phyloP scores from a whole-genome alignment of 164 flowering plant species.

The Dillenia suffruticosa region DNA sequence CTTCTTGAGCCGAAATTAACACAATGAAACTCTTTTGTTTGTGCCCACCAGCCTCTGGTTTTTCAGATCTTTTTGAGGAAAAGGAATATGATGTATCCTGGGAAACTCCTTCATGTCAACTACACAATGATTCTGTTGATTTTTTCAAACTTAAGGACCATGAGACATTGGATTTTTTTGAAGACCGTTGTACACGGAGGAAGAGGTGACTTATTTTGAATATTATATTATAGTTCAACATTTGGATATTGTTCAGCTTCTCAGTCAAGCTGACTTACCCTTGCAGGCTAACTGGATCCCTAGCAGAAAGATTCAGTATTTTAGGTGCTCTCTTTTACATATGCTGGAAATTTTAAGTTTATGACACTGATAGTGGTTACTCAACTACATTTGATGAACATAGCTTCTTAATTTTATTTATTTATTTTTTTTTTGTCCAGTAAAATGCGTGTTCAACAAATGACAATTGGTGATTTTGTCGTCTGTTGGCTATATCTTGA shows the following conservation, averaged over 20 bases:
- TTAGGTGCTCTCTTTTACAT: constrained; percentile 24
- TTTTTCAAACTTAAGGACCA: constrained; percentile 15
- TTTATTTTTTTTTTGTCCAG: no score
- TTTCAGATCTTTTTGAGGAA: constrained; percentile 27
- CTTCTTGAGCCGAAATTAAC: no score
- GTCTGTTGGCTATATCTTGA: no score
- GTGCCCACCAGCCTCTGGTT: constrained; percentile 19
- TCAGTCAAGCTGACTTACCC: constrained; percentile 7
- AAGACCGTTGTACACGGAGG: constrained; percentile 13
- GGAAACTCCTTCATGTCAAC: constrained; percentile 22
- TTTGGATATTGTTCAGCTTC: constrained; percentile 4
- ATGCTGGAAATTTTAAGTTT: background rate
- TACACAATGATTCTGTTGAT: constrained; percentile 18
- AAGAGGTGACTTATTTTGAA: constrained; percentile 27
- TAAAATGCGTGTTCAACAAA: no score
- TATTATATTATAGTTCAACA: background rate
- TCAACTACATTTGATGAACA: no score
- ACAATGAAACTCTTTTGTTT: constrained; percentile 3
- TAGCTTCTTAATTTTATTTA: no score
- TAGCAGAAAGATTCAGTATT: constrained; percentile 13
- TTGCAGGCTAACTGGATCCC: constrained; percentile 21
- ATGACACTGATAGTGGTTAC: no score
- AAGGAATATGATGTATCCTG: constrained; percentile 15
- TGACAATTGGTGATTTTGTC: no score
- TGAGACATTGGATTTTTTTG: constrained; percentile 22